Base-by-base conservation (phyloP, 352 stramenopile genomes). In the Phytophthora fragariae region DNA sequence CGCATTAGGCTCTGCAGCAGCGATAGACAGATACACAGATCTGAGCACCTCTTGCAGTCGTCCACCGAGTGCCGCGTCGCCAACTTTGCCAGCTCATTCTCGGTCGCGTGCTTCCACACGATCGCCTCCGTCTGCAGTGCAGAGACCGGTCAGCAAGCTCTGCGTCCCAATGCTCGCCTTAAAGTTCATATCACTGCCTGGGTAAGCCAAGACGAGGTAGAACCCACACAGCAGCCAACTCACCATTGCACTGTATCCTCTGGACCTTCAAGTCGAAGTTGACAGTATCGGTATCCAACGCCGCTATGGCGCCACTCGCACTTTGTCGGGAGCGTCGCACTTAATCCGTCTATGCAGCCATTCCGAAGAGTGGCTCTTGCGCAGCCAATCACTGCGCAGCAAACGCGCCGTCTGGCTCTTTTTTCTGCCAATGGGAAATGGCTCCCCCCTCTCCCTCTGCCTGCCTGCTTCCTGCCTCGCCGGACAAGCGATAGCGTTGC, bases 81-180 rank as follows among this genome's bases (percentile, higher is more conserved):
- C 27, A 92, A 68, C 11, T 58, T 56, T 65, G 59, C 71, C 57
- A 91, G 60, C 11, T 90, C 74, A 35, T 62, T 47, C 57, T 89
- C 72, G 14, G 50, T 83, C 62, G 79, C 80, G 58, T 80, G 65
- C 57, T 80, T 90, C 83, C 83, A 93, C 75, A 89, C 83, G 58
- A 92, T 84, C 47, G 84, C 64, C 33, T 92, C 84, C 7, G 77
- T 86, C 80, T 87, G 52, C 11, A 64, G 21, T 59, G 37, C 57
- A 78, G 7, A 67, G 54, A 72, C 62, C 15, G 35, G 50, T 65
- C 64, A 55, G 46, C 27, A 21, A 27, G n/a, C 21, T 60, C 41
- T 27, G 24, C 52, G 31, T 65, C 31, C 56, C 41, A 3, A 19
- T 11, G 15, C 41, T 49, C 14, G 37, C 37, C 37, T 3, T 8